Percentiles rank a stretch among this genome's conserved stretches.
phyloP scores from a whole-genome alignment of 2,329 filamentous ascomycete species.

The Ascocoryne sarcoides region DNA sequence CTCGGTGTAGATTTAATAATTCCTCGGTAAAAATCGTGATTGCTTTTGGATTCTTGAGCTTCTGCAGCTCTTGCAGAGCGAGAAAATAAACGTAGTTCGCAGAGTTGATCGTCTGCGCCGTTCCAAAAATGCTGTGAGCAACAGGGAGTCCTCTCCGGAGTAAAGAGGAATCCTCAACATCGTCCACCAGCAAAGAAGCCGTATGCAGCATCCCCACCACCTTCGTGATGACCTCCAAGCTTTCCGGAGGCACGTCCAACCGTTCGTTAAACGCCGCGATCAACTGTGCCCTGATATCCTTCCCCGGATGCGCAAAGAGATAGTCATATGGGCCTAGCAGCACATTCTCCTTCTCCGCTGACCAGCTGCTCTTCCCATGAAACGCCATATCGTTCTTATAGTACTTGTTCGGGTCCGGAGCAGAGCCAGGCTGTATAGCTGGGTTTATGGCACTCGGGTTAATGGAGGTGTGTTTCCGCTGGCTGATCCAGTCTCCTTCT shows the following conservation, averaged over 20 bases:
- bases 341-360: conserved; percentile 65
- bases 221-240: conserved; percentile 65
- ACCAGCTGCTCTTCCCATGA: conserved; percentile 43
- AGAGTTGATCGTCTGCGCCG: conserved; percentile 81
- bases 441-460: conserved; percentile 15
- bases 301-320: conserved; percentile 68
- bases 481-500: conserved; percentile 53
- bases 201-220: conserved; percentile 83
- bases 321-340: conserved; percentile 75
- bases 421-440: conserved; percentile 14
- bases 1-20: conserved; percentile 73
- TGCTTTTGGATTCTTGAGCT: conserved; percentile 57
- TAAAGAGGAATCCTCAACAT: conserved; percentile 74
- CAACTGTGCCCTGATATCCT: conserved; percentile 73
- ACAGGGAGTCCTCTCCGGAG: conserved; percentile 74
- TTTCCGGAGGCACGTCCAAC: conserved; percentile 63
- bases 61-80: conserved; percentile 65
- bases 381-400: conserved; percentile 25
- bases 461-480: conserved; percentile 28
- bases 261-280: conserved; percentile 76
- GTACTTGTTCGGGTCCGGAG: conserved; percentile 21
- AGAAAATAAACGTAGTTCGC: conserved; percentile 86
- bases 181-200: conserved; percentile 74
- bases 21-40: conserved; percentile 73
- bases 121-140: conserved; percentile 76